These are phyloP conservation scores for Chrysanthemum lavandulifolium DNA, from an alignment of 129 eudicot species.

Conservation along the genomic window DNA sequence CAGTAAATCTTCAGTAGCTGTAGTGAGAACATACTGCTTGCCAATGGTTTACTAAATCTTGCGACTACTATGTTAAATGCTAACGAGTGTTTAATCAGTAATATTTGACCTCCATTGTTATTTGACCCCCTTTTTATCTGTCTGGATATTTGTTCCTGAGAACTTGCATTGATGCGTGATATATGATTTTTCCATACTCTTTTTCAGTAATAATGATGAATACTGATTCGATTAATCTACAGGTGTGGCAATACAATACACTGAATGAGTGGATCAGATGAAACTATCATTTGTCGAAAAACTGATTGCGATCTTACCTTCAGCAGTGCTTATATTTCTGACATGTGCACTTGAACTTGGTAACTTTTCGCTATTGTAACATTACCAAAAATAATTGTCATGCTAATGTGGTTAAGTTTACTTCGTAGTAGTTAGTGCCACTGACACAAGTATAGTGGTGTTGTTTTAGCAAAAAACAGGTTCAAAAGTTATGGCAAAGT, in stretches of 20 bases:
- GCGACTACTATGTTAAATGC: not conserved
- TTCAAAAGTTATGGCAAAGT: not conserved
- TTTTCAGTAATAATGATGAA: not conserved
- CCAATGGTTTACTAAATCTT: not conserved
- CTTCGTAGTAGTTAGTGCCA: not conserved
- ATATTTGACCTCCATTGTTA: not conserved
- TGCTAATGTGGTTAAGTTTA: not conserved
- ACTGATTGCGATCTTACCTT: slow-evolving; percentile 1
- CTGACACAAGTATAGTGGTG: not conserved
- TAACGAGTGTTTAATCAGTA: not conserved
- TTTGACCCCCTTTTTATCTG: not conserved
- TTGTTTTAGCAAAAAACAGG: not conserved
- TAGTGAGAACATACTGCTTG: not conserved
- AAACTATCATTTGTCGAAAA: slow-evolving; percentile 8
- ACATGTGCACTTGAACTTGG: not conserved
- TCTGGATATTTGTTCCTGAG: not conserved
- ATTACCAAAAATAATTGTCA: slow-evolving; percentile 12
- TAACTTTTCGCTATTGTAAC: not conserved
- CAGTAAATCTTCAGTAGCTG: not conserved
- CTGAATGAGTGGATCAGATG: slow-evolving; percentile 5
- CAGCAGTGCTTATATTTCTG: slow-evolving; percentile 19
- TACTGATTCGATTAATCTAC: slow-evolving; percentile 15
- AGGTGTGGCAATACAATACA: slow-evolving; percentile 18
- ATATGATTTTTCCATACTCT: not conserved
- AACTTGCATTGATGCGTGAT: not conserved